These are phyloP conservation scores for Calvatia gigantea DNA, from an alignment of 768 basidiomycete species.

Conservation along the genomic window DNA sequence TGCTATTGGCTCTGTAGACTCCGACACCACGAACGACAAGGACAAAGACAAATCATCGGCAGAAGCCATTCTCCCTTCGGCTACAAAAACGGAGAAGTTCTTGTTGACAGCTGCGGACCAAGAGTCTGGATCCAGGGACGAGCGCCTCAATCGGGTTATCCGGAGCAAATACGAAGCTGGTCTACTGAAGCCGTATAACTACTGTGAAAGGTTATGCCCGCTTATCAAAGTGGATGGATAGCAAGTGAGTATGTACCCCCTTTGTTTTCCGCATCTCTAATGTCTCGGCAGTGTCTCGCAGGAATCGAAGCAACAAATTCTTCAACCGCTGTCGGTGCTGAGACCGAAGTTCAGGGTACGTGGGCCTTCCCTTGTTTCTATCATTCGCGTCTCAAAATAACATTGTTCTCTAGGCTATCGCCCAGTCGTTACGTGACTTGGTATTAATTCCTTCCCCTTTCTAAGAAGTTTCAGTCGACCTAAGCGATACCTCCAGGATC, in stretches of 20 bases:
- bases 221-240: slow-evolving; percentile 91
- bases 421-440: slow-evolving; percentile 81
- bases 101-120: slow-evolving; percentile 94
- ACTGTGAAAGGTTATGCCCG: slow-evolving; percentile 94
- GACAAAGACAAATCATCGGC: slow-evolving; percentile 16
- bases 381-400: slow-evolving; percentile 1
- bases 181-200: slow-evolving; percentile 91
- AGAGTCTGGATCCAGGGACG: slow-evolving; percentile 84
- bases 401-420: slow-evolving; percentile 52
- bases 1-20: slow-evolving; percentile 14
- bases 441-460: slow-evolving; percentile 33
- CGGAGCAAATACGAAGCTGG: slow-evolving; percentile 97
- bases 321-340: slow-evolving; percentile 83
- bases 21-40: slow-evolving; percentile 14
- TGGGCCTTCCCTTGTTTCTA: slow-evolving; percentile 5
- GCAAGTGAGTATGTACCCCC: slow-evolving; percentile 52
- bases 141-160: slow-evolving; percentile 87
- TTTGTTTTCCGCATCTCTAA: slow-evolving; percentile 3
- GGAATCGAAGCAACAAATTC: slow-evolving; percentile 87
- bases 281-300: slow-evolving; percentile 65
- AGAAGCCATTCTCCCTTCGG: slow-evolving; percentile 60
- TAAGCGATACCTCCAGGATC: slow-evolving; percentile 49
- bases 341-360: slow-evolving; percentile 81
- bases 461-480: slow-evolving; percentile 1
- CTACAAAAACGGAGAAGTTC: slow-evolving; percentile 84